phyloP scores from a whole-genome alignment of 805 yeast genomes.

The Soucietia sequanensis region DNA sequence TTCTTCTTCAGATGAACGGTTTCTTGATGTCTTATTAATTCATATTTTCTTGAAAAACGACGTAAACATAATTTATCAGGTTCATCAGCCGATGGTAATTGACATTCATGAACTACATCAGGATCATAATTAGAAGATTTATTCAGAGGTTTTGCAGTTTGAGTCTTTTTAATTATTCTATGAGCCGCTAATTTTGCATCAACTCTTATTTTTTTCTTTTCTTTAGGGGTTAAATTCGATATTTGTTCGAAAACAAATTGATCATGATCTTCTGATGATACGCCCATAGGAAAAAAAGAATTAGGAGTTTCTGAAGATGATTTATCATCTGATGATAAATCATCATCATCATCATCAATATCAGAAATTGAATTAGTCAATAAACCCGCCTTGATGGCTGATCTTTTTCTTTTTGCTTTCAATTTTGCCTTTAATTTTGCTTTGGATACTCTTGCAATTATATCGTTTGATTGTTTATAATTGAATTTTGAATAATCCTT shows the following conservation, averaged over 20 bases:
- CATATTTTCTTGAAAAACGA: conserved; percentile 66
- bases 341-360: neutral
- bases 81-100: conserved; percentile 43
- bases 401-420: conserved; percentile 8
- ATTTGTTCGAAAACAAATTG: conserved; percentile 16
- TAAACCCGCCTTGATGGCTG: conserved; percentile 3
- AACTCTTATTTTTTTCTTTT: conserved; percentile 16
- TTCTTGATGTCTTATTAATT: conserved; percentile 91
- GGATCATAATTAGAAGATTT: conserved; percentile 46
- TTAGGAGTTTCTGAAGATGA: conserved; percentile 9
- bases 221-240: conserved; percentile 14
- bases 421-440: conserved; percentile 8
- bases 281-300: conserved; percentile 12
- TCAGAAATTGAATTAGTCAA: conserved; percentile 3
- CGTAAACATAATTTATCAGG: conserved; percentile 40
- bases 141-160: conserved; percentile 18
- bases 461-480: conserved; percentile 13
- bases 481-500: conserved; percentile 30
- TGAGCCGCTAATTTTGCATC: conserved; percentile 29
- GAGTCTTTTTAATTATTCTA: conserved; percentile 25
- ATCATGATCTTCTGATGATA: conserved; percentile 21
- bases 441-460: conserved; percentile 14
- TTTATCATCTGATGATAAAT: neutral
- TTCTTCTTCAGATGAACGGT: conserved; percentile 91
- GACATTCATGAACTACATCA: conserved; percentile 47